phyloP scores from a whole-genome alignment of 352 stramenopile genomes.

The Globisporangium takayamanum region DNA sequence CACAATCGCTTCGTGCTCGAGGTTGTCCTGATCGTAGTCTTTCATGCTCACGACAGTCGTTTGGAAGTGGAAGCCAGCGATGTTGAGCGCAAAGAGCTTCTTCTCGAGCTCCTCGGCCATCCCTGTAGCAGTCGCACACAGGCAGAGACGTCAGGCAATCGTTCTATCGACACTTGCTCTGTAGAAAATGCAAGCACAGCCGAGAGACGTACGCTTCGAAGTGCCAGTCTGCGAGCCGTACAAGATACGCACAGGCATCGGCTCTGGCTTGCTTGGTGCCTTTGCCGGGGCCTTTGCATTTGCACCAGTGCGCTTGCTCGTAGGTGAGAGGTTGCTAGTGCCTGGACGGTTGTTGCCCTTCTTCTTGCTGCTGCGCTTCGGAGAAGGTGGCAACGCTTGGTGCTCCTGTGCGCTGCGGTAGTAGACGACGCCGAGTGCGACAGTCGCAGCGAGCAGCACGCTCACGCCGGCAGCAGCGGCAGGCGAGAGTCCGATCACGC shows the following conservation, averaged over 20 bases:
- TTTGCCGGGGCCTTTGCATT: slow-evolving; percentile 7
- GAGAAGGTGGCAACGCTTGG: not conserved
- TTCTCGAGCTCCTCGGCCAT: slow-evolving; percentile 74
- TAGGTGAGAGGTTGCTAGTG: slow-evolving; percentile 7
- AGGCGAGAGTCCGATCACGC: slow-evolving; percentile 25
- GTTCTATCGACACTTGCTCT: not conserved
- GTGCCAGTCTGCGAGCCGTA: slow-evolving; percentile 85
- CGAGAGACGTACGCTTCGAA: slow-evolving; percentile 41
- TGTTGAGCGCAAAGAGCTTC: slow-evolving; percentile 73
- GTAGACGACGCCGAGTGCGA: slow-evolving; percentile 39
- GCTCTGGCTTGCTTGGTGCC: slow-evolving; percentile 18
- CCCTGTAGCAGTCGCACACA: slow-evolving; percentile 15
- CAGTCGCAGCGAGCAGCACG: slow-evolving; percentile 41
- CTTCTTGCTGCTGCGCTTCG: slow-evolving; percentile 15
- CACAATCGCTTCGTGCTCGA: slow-evolving; percentile 83
- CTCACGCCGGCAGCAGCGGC: slow-evolving; percentile 27
- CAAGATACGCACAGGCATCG: slow-evolving; percentile 68
- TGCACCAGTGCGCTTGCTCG: slow-evolving; percentile 10
- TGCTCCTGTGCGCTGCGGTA: slow-evolving; percentile 16
- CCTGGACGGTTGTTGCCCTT: slow-evolving; percentile 2
- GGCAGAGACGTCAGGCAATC: not conserved
- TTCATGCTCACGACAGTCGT: slow-evolving; percentile 84
- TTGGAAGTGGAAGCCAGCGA: slow-evolving; percentile 77
- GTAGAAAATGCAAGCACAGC: not conserved
- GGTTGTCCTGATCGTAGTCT: slow-evolving; percentile 86